Evolutionary conservation across 2,329 filamentous ascomycete species (phyloP).

Genomic region (Venturia pyrina): DNA sequence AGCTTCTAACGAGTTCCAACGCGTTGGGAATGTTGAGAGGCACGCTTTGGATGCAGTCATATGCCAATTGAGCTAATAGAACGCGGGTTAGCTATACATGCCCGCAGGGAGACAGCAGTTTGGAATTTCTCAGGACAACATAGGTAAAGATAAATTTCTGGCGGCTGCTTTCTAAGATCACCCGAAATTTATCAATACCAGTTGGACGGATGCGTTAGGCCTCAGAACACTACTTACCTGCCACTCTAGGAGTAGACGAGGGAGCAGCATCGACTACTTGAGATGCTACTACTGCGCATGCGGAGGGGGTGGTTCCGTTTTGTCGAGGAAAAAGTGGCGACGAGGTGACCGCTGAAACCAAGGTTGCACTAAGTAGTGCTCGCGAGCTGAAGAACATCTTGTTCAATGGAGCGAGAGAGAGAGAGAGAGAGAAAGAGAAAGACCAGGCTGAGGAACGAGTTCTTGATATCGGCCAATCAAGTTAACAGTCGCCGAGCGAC

Average conservation of each 20-base stretch:
- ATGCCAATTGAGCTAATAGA: slow-evolving; percentile 28
- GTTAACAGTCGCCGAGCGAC: neutral
- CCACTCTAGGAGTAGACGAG: slow-evolving; percentile 16
- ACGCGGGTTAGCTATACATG: too few species aligned
- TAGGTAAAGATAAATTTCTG: too few species aligned
- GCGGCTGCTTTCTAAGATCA: too few species aligned
- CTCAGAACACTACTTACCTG: slow-evolving; percentile 12
- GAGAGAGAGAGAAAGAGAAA: too few species aligned
- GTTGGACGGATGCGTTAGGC: too few species aligned
- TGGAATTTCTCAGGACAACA: too few species aligned
- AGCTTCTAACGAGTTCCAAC: slow-evolving; percentile 30
- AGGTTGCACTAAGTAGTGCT: neutral
- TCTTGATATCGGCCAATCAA: neutral
- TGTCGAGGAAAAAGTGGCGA: neutral
- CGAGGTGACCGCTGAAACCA: neutral
- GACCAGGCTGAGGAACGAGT: neutral
- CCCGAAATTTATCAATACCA: too few species aligned
- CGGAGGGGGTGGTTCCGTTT: neutral
- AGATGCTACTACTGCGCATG: neutral
- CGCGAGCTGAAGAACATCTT: neutral
- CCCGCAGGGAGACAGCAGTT: too few species aligned
- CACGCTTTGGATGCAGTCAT: slow-evolving; percentile 36
- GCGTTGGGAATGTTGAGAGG: slow-evolving; percentile 35
- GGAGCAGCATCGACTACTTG: neutral
- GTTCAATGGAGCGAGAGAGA: neutral